Percentiles rank a stretch among this genome's conserved stretches.
Evolutionary conservation across 306 rosid genomes (phyloP).

Genomic region (Lathyrus aphaca): DNA sequence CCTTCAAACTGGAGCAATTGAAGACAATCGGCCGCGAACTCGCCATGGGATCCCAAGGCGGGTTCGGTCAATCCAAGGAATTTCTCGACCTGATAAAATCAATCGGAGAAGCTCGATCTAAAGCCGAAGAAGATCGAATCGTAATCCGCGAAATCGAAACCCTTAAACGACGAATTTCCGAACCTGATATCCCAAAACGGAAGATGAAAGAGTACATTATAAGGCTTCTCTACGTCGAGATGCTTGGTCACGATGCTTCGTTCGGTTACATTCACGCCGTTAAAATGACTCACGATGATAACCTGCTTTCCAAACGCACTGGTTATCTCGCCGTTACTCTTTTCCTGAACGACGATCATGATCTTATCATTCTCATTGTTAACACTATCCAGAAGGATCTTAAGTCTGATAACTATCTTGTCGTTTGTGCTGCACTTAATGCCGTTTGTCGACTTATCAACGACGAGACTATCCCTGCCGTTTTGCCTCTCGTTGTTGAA

Average conservation of each 20-base stretch:
- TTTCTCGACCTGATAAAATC: constrained; percentile 89
- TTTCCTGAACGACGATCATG: constrained; percentile 80
- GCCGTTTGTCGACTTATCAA: constrained; percentile 83
- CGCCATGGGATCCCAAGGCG: constrained; percentile 98
- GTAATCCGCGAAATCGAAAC: constrained; percentile 88
- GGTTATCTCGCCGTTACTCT: constrained; percentile 96
- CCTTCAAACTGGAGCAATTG: constrained; percentile 71
- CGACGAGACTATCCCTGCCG: constrained; percentile 95
- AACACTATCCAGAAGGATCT: constrained; percentile 97
- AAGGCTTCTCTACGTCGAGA: constrained; percentile 86
- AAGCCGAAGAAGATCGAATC: constrained; percentile 93
- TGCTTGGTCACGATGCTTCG: constrained; percentile 95
- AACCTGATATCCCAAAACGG: constrained; percentile 86
- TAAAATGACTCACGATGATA: constrained; percentile 91
- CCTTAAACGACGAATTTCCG: constrained; percentile 80
- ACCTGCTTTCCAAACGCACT: constrained; percentile 73
- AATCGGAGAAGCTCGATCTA: constrained; percentile 97
- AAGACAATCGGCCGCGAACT: constrained; percentile 92
- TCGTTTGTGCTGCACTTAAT: constrained; percentile 85
- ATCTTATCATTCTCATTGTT: constrained; percentile 87
- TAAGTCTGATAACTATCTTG: constrained; percentile 78
- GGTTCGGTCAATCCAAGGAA: constrained; percentile 93
- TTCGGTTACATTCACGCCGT: constrained; percentile 97
- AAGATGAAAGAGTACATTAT: constrained; percentile 96
- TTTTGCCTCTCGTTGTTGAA: constrained; percentile 84